These are phyloP conservation scores for Raphanus hybrid DNA, from an alignment of 441 rosid genomes.

Conservation along the genomic window DNA sequence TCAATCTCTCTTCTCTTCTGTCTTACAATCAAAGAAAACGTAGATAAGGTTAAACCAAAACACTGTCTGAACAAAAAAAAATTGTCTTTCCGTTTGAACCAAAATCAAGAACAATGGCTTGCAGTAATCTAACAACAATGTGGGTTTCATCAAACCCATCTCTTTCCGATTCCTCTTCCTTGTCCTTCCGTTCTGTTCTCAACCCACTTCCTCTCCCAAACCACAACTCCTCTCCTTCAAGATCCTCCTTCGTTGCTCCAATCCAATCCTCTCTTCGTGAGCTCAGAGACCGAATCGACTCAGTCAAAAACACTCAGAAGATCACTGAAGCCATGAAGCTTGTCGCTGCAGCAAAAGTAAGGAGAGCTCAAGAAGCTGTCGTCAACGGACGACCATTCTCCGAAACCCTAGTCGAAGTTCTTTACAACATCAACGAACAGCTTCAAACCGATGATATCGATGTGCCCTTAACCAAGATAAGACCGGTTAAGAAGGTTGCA, in stretches of 20 bases:
- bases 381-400: constrained; percentile 91
- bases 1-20: constrained; percentile 47
- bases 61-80: constrained; percentile 18
- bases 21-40: constrained; percentile 37
- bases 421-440: constrained; percentile 87
- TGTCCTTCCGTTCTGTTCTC: constrained; percentile 63
- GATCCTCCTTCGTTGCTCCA: constrained; percentile 55
- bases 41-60: constrained; percentile 47
- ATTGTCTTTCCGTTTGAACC: constrained; percentile 13
- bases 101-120: constrained; percentile 56
- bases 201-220: constrained; percentile 62
- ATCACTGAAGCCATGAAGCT: constrained; percentile 98
- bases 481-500: constrained; percentile 92
- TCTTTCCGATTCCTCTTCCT: constrained; percentile 61
- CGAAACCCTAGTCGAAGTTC: constrained; percentile 83
- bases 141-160: constrained; percentile 76
- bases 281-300: constrained; percentile 71
- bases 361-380: constrained; percentile 97
- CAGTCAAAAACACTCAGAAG: constrained; percentile 91
- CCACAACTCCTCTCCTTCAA: constrained; percentile 47
- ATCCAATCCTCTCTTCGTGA: constrained; percentile 83
- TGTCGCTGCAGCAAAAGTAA: constrained; percentile 92
- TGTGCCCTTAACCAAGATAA: constrained; percentile 71
- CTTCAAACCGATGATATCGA: constrained; percentile 86
- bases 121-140: constrained; percentile 66